Evolutionary conservation across 169 alveolate genomes (phyloP).

Genomic region (Cardiosporidium cionae): DNA sequence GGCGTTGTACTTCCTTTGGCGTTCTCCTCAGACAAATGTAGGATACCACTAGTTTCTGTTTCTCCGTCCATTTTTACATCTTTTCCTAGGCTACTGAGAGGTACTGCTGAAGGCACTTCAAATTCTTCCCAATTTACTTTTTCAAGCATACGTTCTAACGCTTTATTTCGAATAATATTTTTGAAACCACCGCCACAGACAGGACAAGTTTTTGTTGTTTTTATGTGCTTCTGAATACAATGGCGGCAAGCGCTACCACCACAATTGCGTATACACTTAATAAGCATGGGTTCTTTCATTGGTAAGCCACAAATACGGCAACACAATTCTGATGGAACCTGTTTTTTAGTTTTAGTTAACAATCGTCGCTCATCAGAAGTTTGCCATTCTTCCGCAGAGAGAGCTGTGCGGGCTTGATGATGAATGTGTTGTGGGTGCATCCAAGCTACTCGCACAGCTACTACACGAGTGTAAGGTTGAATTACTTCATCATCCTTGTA

Average conservation of each 20-base stretch:
- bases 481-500: not conserved
- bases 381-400: not conserved
- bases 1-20: too few species aligned
- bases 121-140: not conserved
- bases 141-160: not conserved
- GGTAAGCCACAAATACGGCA: not conserved
- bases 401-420: not conserved
- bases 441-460: not conserved
- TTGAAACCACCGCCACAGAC: not conserved
- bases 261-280: not conserved
- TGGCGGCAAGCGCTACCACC: not conserved
- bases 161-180: not conserved
- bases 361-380: not conserved
- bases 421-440: not conserved
- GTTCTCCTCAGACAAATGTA: too few species aligned
- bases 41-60: too few species aligned
- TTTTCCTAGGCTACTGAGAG: not conserved
- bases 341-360: not conserved
- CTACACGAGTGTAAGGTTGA: not conserved
- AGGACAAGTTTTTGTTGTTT: not conserved
- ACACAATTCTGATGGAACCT: not conserved
- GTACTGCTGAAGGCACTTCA: not conserved
- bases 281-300: not conserved
- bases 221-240: not conserved
- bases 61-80: too few species aligned